Conservation (phyloP, 306 rosid genomes). For the Castanea crenata region DNA sequence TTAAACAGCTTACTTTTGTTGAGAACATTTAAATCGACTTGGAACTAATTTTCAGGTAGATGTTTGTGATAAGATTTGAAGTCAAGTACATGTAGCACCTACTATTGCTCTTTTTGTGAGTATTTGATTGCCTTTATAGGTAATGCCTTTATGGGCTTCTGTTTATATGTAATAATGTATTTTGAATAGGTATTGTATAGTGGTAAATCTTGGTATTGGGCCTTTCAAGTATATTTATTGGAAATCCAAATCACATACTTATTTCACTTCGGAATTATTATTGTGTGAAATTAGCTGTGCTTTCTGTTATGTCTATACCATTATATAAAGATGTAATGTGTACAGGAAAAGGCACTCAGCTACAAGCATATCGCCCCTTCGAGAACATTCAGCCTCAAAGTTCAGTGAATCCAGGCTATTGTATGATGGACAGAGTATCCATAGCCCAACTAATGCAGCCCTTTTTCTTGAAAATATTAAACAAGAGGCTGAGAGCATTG, state of each 20-base stretch:
- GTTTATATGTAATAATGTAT: background rate
- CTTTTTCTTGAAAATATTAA: slow-evolving; percentile 85
- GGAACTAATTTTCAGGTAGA: background rate
- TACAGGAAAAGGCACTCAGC: slow-evolving; percentile 73
- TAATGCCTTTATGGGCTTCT: background rate
- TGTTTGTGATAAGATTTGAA: background rate
- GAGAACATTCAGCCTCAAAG: slow-evolving; percentile 52
- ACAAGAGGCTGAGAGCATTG: slow-evolving; percentile 65
- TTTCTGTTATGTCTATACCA: background rate
- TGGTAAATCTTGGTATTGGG: background rate
- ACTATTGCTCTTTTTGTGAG: background rate
- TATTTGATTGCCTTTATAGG: background rate
- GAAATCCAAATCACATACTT: background rate
- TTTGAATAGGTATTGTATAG: background rate
- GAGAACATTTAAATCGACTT: background rate
- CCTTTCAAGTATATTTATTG: background rate
- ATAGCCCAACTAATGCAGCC: slow-evolving; percentile 87
- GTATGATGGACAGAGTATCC: slow-evolving; percentile 73
- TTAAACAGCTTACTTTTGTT: background rate
- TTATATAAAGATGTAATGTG: slow-evolving; percentile 11
- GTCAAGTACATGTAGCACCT: background rate
- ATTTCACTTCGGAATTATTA: background rate
- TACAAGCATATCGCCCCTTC: slow-evolving; percentile 47
- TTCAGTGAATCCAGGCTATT: slow-evolving; percentile 53
- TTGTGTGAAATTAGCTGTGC: background rate